Evolutionary conservation across 306 rosid species (phyloP), one percentile per base, ranked within the genome.

Genomic region (Glycine tomentella): DNA sequence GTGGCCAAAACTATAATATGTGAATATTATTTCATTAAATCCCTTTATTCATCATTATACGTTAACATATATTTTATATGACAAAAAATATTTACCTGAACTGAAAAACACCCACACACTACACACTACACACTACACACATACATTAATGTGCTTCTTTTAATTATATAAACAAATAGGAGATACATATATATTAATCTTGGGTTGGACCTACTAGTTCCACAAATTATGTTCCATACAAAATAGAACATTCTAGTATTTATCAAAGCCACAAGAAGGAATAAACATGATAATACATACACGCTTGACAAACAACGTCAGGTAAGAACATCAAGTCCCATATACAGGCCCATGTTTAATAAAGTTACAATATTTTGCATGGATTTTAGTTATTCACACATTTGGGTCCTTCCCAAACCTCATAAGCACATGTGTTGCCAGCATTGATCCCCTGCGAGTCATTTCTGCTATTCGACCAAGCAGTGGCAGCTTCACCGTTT

Each of bases 381-480:
- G 65, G 42, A 42, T 45, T 75, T 15, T 31, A 55, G 66, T 72
- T 67, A 36, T 56, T 83, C 33, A 81, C n/a, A 3, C 33, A 8
- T 72, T 69, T 46, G 90, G 92, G 71, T 91, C 97, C 87, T 92
- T 92, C 61, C 98, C 98, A 51, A 94, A 94, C 64, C 94, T 71
- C 98, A 94, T 91, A 50, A 92, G 66, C 68, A 85, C 82, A 78
- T 94, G 98, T 48, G 97, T 91, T 56, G 82, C 88, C 55, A 94
- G 73, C 97, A 94, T 92, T 13, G 96, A 75, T 65, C 91, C 90
- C 76, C 94, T 79, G n/a, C 97, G 97, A 80, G 85, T 75, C 84
- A 88, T 52, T 79, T 92, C 94, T 53, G 86, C 63, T 65, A 86
- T 10, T 66, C 91, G 89, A 49, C 94, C 98, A 5, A 92, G 45